Conservation (phyloP, 2,329 filamentous ascomycete species). For the Clarireedia monteithiana region DNA sequence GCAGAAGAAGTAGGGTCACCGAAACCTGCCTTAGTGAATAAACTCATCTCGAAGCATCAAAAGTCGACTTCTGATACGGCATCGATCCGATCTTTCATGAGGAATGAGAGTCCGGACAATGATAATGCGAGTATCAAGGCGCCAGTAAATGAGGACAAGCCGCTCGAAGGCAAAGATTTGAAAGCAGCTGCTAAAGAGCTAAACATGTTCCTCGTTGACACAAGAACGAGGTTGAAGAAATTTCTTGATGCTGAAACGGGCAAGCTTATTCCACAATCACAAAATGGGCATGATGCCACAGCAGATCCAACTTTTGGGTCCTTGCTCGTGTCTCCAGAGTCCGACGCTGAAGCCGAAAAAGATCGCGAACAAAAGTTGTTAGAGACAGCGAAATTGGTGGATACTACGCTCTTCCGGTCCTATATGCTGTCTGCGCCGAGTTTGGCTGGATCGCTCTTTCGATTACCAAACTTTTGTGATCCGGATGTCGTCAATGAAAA, state of each 20-base stretch:
- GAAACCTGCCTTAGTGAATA: slow-evolving; percentile 34
- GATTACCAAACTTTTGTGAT: slow-evolving; percentile 94
- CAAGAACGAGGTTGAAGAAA: slow-evolving; percentile 58
- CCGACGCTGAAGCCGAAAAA: slow-evolving; percentile 32
- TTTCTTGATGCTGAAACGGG: slow-evolving; percentile 56
- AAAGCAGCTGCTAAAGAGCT: slow-evolving; percentile 74
- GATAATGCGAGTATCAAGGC: slow-evolving; percentile 48
- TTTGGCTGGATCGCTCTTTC: slow-evolving; percentile 82
- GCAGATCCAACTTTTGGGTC: slow-evolving; percentile 47
- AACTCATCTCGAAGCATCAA: slow-evolving; percentile 30
- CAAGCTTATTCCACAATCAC: slow-evolving; percentile 45
- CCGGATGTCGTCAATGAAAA: slow-evolving; percentile 92
- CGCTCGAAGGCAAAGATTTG: slow-evolving; percentile 73
- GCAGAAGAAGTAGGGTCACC: slow-evolving; percentile 20
- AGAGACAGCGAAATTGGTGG: slow-evolving; percentile 74
- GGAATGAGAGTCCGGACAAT: slow-evolving; percentile 40
- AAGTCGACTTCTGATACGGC: slow-evolving; percentile 36
- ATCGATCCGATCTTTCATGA: slow-evolving; percentile 53
- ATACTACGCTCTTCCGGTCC: slow-evolving; percentile 87
- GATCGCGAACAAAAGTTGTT: slow-evolving; percentile 66
- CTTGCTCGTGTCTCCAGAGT: slow-evolving; percentile 39
- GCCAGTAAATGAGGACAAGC: slow-evolving; percentile 41
- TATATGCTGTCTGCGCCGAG: slow-evolving; percentile 90
- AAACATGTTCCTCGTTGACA: slow-evolving; percentile 81
- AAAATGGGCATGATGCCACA: slow-evolving; percentile 33